Conservation (phyloP, 495 filamentous ascomycete species). For the Penicillium ochrochloron region DNA sequence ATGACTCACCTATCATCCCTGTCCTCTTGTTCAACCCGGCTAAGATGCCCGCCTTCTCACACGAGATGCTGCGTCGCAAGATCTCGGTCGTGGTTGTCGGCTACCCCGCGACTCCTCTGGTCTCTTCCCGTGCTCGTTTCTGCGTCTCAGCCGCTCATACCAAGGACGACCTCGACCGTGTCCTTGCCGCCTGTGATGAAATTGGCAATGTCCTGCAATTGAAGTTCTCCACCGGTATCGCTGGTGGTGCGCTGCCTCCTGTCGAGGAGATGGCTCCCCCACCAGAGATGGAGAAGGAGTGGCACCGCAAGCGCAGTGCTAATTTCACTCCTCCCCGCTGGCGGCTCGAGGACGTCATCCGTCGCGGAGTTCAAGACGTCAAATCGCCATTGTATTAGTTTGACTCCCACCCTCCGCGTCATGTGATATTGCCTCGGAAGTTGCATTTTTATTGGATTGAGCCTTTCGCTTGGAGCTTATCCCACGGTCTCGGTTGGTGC, state of each 20-base stretch:
- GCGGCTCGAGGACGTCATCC: slow-evolving; percentile 79
- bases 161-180: slow-evolving; percentile 94
- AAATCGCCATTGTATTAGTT: slow-evolving; percentile 63
- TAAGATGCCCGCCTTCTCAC: slow-evolving; percentile 97
- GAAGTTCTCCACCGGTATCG: slow-evolving; percentile 93
- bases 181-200: slow-evolving; percentile 89
- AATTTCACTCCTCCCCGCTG: slow-evolving; percentile 74
- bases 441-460: slow-evolving; percentile 22
- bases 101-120: slow-evolving; percentile 95
- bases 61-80: slow-evolving; percentile 96
- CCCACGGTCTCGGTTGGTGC: slow-evolving; percentile 44
- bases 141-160: slow-evolving; percentile 96
- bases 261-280: slow-evolving; percentile 69
- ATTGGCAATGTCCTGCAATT: slow-evolving; percentile 90
- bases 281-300: slow-evolving; percentile 72
- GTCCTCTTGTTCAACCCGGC: slow-evolving; percentile 92
- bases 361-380: slow-evolving; percentile 76
- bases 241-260: slow-evolving; percentile 79
- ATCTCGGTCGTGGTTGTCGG: slow-evolving; percentile 99
- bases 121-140: slow-evolving; percentile 91
- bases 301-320: slow-evolving; percentile 47
- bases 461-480: slow-evolving; percentile 22
- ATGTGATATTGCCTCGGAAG: slow-evolving; percentile 28
- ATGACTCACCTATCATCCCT: slow-evolving; percentile 97
- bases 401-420: slow-evolving; percentile 15